phyloP scores from a whole-genome alignment of 1,284 basidiomycete genomes.

The Microstroma glucosiphilum region DNA sequence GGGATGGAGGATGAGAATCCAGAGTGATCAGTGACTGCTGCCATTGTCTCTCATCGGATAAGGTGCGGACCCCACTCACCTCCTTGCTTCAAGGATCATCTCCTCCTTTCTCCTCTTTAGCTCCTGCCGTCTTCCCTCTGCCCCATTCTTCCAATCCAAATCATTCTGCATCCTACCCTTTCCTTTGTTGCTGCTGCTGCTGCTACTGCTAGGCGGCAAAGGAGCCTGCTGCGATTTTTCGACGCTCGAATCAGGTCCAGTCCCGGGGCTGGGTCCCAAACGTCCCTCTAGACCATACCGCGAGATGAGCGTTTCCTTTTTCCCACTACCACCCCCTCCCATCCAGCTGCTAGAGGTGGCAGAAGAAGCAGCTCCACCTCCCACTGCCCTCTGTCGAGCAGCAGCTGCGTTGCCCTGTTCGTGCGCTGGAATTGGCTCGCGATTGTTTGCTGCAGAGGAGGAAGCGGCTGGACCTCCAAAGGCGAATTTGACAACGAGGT shows the following conservation, averaged over 20 bases:
- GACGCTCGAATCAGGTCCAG: too few species aligned
- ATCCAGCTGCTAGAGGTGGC: background rate
- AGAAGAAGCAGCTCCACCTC: background rate
- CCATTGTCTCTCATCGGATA: background rate
- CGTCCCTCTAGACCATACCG: background rate
- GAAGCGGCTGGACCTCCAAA: background rate
- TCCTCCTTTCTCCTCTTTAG: constrained; percentile 1
- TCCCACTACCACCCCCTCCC: background rate
- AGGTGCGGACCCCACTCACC: background rate
- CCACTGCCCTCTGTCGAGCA: background rate
- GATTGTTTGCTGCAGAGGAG: background rate
- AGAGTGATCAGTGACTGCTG: background rate
- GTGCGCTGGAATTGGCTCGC: background rate
- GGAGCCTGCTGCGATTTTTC: too few species aligned
- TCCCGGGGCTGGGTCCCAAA: background rate
- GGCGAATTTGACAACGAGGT: constrained; percentile 5
- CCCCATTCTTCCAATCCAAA: constrained; percentile 1
- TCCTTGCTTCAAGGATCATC: constrained; percentile 7
- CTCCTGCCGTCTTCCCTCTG: background rate
- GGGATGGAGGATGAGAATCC: background rate
- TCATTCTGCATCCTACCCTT: constrained; percentile 1
- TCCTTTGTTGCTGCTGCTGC: background rate
- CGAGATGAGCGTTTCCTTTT: constrained; percentile 8
- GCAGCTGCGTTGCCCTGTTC: background rate
- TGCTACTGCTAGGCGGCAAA: background rate